A percentile compares a stretch with the other conserved stretches of the same genome.
Evolutionary conservation across 139 green algal species (phyloP).

Genomic region (Astrephomene gubernaculifera): DNA sequence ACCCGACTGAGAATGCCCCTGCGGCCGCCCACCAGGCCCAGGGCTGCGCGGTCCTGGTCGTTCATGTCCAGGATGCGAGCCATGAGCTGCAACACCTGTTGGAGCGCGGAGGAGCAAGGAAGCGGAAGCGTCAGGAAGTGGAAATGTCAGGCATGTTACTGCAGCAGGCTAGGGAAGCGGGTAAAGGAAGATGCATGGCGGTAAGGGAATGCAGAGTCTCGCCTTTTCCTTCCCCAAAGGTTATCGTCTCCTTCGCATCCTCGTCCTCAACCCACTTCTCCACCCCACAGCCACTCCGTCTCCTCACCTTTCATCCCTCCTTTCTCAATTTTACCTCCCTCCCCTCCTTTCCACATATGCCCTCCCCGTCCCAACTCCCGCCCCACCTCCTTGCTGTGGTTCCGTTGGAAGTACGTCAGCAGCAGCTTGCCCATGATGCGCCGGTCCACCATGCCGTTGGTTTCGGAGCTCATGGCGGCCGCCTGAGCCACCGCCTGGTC

Average conservation of each 20-base stretch:
- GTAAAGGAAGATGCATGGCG: too few species aligned
- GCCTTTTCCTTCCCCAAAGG: too few species aligned
- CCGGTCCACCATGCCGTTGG: conserved; percentile 63
- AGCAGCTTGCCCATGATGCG: conserved; percentile 76
- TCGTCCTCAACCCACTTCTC: too few species aligned
- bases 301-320: too few species aligned
- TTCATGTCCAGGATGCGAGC: conserved; percentile 62
- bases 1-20: conserved; percentile 56
- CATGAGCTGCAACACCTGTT: conserved; percentile 56
- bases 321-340: not conserved
- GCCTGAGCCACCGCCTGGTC: conserved; percentile 49
- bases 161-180: too few species aligned
- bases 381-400: conserved; percentile 55
- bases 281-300: too few species aligned
- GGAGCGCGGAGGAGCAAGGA: not conserved
- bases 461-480: conserved; percentile 53
- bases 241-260: too few species aligned
- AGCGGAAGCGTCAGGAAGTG: not conserved
- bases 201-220: too few species aligned
- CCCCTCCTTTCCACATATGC: too few species aligned
- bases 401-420: conserved; percentile 74
- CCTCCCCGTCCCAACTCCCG: too few species aligned
- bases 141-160: too few species aligned
- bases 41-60: conserved; percentile 60
- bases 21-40: conserved; percentile 33